Conservation (phyloP, 2,329 filamentous ascomycete genomes). For the Exophiala lecanii-corni region DNA sequence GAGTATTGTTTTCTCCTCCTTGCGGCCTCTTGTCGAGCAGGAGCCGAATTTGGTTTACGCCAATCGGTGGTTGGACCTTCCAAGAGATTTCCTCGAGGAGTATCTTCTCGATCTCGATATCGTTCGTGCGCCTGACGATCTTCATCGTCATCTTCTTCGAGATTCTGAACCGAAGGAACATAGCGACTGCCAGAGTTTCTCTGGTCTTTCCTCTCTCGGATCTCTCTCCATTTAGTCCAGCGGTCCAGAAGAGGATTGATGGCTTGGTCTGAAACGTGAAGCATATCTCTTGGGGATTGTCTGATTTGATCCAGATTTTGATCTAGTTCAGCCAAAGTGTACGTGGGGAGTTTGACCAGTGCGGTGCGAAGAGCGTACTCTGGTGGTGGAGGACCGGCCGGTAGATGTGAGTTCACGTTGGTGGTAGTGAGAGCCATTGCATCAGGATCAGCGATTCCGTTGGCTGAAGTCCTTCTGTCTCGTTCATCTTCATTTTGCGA, state of each 20-base stretch:
- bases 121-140: conserved; percentile 25
- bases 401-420: conserved; percentile 4
- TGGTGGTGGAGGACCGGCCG: conserved; percentile 9
- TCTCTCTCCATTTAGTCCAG: conserved; percentile 28
- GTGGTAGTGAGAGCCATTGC: conserved; percentile 9
- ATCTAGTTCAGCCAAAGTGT: conserved; percentile 34
- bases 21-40: conserved; percentile 32
- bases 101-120: conserved; percentile 26
- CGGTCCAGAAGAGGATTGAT: conserved; percentile 32
- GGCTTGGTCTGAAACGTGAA: conserved; percentile 33
- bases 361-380: conserved; percentile 20
- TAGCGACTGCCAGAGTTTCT: conserved; percentile 17
- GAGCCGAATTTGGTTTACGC: conserved; percentile 35
- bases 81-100: conserved; percentile 31
- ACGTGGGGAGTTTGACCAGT: conserved; percentile 28
- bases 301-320: conserved; percentile 32
- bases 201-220: conserved; percentile 21
- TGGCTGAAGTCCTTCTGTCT: conserved; percentile 24
- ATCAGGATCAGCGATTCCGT: conserved; percentile 17
- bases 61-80: conserved; percentile 35
- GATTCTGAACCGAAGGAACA: conserved; percentile 24
- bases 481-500: conserved; percentile 34
- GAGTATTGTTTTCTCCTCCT: conserved; percentile 32
- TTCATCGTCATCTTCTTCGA: conserved; percentile 22
- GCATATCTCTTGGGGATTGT: conserved; percentile 36